Evolutionary conservation across 768 basidiomycete species (phyloP).

Genomic region (Trametes punicea): DNA sequence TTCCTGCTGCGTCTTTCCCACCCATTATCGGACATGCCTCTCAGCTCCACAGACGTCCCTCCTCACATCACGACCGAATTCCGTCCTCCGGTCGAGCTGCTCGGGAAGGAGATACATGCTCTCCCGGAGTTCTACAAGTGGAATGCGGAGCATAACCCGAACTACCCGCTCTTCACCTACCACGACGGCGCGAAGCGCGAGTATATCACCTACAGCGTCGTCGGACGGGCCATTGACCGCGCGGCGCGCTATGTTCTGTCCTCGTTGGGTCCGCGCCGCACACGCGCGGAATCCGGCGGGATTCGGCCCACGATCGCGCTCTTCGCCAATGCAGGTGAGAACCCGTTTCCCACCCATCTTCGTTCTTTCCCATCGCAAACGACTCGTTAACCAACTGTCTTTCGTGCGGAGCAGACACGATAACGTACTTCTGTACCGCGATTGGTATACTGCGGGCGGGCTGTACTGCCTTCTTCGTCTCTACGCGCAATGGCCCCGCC

Average conservation of each 20-base stretch:
- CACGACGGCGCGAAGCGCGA: constrained; percentile 17
- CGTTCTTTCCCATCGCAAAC: background rate
- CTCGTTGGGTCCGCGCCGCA: background rate
- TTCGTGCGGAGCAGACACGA: constrained; percentile 23
- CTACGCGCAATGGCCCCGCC: constrained; percentile 31
- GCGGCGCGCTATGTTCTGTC: constrained; percentile 21
- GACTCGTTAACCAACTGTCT: too few relatives aligned
- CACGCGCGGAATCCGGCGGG: background rate
- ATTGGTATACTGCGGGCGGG: constrained; percentile 23
- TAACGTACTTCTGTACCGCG: constrained; percentile 20
- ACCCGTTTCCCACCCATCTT: background rate
- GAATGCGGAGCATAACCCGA: constrained; percentile 29
- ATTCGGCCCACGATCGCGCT: constrained; percentile 27
- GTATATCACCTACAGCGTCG: constrained; percentile 26
- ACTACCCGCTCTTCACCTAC: constrained; percentile 34
- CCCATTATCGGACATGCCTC: constrained; percentile 4
- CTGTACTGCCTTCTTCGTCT: constrained; percentile 32
- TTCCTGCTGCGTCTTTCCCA: background rate
- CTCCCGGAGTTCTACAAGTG: constrained; percentile 37
- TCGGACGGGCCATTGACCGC: constrained; percentile 27
- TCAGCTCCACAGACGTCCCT: constrained; percentile 8
- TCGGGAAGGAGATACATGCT: constrained; percentile 10
- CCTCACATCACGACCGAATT: constrained; percentile 7
- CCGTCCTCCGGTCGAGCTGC: background rate
- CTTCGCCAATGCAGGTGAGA: constrained; percentile 18